Conservation (phyloP, 441 rosid species). For the Hura crepitans region DNA sequence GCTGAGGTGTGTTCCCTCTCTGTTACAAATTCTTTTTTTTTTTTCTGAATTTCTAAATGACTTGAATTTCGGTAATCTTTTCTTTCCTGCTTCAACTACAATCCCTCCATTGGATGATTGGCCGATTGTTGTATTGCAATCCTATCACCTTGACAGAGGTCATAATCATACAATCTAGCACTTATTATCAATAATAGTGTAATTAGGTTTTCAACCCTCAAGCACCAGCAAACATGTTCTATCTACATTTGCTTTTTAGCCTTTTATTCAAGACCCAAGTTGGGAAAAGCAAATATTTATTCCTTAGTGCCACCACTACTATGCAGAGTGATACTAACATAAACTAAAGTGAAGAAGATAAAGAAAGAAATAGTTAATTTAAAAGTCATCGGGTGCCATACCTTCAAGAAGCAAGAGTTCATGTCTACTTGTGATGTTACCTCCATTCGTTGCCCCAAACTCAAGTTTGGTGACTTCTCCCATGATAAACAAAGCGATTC, state of each 20-base stretch:
- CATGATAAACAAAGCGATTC: constrained; percentile 60
- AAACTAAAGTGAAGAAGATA: background rate
- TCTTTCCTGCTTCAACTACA: background rate
- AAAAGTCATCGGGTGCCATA: constrained; percentile 25
- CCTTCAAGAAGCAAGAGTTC: constrained; percentile 83
- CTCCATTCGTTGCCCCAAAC: constrained; percentile 81
- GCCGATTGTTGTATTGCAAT: background rate
- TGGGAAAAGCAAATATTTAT: background rate
- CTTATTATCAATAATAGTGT: background rate
- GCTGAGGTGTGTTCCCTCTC: constrained; percentile 1
- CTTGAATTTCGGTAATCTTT: background rate
- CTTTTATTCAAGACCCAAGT: background rate
- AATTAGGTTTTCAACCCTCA: constrained; percentile 1
- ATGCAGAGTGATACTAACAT: background rate
- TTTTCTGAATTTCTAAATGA: background rate
- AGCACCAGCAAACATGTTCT: constrained; percentile 2
- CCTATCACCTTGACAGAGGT: background rate
- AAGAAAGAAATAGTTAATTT: background rate
- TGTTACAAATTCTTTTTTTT: background rate
- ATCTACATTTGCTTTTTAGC: background rate
- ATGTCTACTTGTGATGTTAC: constrained; percentile 58
- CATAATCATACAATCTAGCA: background rate
- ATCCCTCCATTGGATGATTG: background rate
- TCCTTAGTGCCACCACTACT: background rate
- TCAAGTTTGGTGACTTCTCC: constrained; percentile 82